Base-by-base conservation (phyloP, 345 rosid species). In the Leavenworthia alabamica region DNA sequence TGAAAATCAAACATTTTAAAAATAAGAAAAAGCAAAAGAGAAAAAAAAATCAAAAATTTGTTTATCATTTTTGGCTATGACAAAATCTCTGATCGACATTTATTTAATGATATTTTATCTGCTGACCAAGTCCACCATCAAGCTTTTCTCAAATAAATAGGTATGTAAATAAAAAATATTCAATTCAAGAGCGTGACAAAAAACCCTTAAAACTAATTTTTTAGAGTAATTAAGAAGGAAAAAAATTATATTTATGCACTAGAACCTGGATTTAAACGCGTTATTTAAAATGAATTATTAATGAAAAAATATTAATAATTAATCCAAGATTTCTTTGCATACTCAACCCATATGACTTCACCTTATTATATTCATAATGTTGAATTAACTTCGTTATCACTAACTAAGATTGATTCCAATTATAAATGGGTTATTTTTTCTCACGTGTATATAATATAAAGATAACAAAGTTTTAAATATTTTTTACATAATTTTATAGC, bases 51-150 rank as follows among this genome's bases (percentile, higher is more conserved):
- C 2, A 1, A 20, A 20, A 20, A 20, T 20, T 2, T 20, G 8
- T 31, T 31, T 8, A 7, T 7, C 11, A 0, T 1, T 31, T 31
- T 31, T 31, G 8, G 35, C 35, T 8, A 2, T 8, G 35, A 31
- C 35, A 31, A 31, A 8, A 0, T 8, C 11, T 31, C 3, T 31
- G 11, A 31, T 31, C 8, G 11, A 31, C 35, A 3, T 31, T 31
- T 31, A 10, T 8, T 29, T 29, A 29, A 29, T 7, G 2, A 31
- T 8, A 4, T 10, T 31, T 24, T 26, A 9, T 60, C 1, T 27
- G 56, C 56, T 53, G 74, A 70, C 74, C 50, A 20, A 69, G 68
- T 61, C 71, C 62, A 61, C 43, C 23, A 28, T 45, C 16, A 16
- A 28, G 22, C 11, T n/a, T 36, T 61, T 35, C n/a, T 13, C 49